phyloP scores from a whole-genome alignment of 1,284 basidiomycete genomes.

The Rhodotorula sp. region DNA sequence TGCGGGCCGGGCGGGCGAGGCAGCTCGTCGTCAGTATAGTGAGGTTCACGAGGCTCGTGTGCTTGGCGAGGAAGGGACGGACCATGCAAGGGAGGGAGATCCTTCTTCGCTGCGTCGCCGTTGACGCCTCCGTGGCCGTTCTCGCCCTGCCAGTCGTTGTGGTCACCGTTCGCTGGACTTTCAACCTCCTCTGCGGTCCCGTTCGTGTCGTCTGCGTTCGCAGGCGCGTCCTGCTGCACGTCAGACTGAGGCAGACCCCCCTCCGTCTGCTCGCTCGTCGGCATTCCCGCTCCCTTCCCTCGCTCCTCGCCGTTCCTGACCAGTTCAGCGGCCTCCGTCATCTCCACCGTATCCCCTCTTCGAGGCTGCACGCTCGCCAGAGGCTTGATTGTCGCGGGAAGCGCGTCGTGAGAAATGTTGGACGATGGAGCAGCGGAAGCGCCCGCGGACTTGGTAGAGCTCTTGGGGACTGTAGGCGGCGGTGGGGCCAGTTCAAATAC shows the following conservation, averaged over 20 bases:
- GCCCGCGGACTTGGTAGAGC: background rate
- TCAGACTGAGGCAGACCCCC: too few relatives aligned
- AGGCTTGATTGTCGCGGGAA: background rate
- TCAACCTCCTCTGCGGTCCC: background rate
- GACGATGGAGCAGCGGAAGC: background rate
- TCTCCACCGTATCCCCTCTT: too few relatives aligned
- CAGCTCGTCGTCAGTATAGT: too few relatives aligned
- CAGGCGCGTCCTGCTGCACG: background rate
- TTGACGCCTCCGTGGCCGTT: background rate
- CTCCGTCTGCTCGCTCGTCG: slow-evolving; percentile 2
- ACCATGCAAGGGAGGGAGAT: slow-evolving; percentile 6
- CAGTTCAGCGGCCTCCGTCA: too few relatives aligned
- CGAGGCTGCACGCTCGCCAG: too few relatives aligned
- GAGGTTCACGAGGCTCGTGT: too few relatives aligned
- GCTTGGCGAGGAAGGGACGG: background rate
- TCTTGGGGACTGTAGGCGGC: background rate
- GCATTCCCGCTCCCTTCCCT: slow-evolving; percentile 5
- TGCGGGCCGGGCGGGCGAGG: slow-evolving; percentile 46
- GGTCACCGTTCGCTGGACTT: background rate
- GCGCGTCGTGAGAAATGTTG: slow-evolving; percentile 1
- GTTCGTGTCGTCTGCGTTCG: background rate
- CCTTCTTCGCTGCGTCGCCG: background rate
- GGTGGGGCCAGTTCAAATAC: slow-evolving; percentile 16
- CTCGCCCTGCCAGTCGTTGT: background rate
- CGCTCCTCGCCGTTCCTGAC: background rate